Evolutionary conservation across 2,329 filamentous ascomycete genomes (phyloP).

Genomic region (Huntiella omanensis): DNA sequence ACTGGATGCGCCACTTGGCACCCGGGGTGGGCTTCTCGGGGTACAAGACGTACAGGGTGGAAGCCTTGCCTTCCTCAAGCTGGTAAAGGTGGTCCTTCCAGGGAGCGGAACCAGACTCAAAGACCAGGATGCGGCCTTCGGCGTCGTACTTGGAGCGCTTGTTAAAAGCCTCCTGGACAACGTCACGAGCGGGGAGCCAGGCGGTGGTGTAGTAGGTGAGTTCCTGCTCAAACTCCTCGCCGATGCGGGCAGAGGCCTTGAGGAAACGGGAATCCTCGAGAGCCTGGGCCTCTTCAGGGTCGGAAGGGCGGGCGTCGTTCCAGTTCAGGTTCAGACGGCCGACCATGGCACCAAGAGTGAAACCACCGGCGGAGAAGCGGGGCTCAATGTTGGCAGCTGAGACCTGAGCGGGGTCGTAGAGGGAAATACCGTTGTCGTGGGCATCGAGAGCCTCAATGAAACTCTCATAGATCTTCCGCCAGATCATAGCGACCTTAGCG

Average conservation of each 20-base stretch:
- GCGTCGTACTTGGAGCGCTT: constrained; percentile 49
- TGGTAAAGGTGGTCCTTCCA: constrained; percentile 96
- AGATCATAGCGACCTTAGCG: constrained; percentile 54
- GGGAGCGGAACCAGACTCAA: constrained; percentile 59
- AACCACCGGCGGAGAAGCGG: constrained; percentile 65
- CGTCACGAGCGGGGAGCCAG: constrained; percentile 74
- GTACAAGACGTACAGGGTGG: constrained; percentile 74
- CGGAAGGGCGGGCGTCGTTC: constrained; percentile 44
- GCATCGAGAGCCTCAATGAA: constrained; percentile 95
- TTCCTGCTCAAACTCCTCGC: constrained; percentile 69
- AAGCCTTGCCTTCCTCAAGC: constrained; percentile 46
- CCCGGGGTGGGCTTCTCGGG: constrained; percentile 59
- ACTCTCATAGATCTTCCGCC: constrained; percentile 75
- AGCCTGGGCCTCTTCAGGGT: constrained; percentile 36
- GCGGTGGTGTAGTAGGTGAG: constrained; percentile 54
- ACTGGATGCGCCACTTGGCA: constrained; percentile 84
- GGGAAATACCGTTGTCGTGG: constrained; percentile 86
- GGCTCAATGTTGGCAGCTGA: constrained; percentile 56
- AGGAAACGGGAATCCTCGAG: constrained; percentile 69
- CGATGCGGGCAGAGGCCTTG: constrained; percentile 63
- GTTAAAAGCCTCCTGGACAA: constrained; percentile 59
- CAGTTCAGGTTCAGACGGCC: constrained; percentile 60
- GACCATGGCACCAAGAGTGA: constrained; percentile 72
- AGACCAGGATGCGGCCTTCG: constrained; percentile 61
- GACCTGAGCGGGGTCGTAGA: constrained; percentile 55